Conservation (phyloP, 257 asterid genomes). For the Thymus quinquecostatus region DNA sequence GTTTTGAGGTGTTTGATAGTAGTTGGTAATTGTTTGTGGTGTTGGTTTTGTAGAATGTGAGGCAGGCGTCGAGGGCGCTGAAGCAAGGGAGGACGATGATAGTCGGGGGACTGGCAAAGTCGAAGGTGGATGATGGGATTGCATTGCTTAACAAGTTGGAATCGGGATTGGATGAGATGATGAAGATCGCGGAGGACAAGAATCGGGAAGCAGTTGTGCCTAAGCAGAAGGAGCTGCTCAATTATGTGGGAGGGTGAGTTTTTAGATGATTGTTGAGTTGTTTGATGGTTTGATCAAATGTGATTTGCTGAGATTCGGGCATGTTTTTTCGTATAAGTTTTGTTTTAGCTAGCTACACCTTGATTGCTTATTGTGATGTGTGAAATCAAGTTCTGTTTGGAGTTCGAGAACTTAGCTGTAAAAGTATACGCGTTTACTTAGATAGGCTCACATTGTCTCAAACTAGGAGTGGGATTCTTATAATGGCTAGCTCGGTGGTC, state of each 20-base stretch:
- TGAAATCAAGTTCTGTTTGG: conserved; percentile 4
- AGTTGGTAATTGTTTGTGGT: conserved; percentile 1
- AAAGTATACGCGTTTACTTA: background rate
- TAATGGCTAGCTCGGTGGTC: background rate
- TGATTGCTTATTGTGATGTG: background rate
- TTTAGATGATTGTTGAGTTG: conserved; percentile 3
- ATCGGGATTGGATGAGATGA: conserved; percentile 78
- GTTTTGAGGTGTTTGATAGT: conserved; percentile 13
- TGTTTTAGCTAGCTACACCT: conserved; percentile 10
- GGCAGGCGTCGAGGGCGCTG: conserved; percentile 82
- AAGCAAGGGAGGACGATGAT: conserved; percentile 78
- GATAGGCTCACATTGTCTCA: conserved; percentile 1
- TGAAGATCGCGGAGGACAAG: conserved; percentile 72
- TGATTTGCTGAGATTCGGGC: background rate
- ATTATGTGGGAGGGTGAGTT: conserved; percentile 95
- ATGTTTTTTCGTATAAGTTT: background rate
- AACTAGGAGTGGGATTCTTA: background rate
- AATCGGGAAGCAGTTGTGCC: conserved; percentile 81
- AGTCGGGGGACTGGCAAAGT: conserved; percentile 80
- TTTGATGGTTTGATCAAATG: background rate
- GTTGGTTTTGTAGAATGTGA: conserved; percentile 57
- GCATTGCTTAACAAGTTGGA: conserved; percentile 83
- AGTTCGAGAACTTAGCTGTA: background rate
- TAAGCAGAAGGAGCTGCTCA: conserved; percentile 94
- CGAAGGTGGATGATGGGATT: conserved; percentile 80